A percentile compares a stretch with the other conserved stretches of the same genome.
phyloP scores from a whole-genome alignment of 768 basidiomycete genomes.

The Wakefieldia striispora region DNA sequence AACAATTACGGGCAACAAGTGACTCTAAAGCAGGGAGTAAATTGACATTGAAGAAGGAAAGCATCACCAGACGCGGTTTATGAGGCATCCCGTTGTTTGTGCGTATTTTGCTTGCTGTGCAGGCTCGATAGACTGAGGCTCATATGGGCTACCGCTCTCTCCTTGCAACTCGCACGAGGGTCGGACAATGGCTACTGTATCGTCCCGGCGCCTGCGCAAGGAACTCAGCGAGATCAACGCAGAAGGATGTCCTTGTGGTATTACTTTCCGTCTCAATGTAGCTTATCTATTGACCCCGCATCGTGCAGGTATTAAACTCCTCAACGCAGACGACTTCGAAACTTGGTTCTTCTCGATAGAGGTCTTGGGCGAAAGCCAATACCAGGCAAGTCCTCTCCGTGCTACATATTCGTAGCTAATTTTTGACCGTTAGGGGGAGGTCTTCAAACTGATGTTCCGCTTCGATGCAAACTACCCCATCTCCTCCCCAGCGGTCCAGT shows the following conservation, averaged over 20 bases:
- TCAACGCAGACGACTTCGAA: constrained; percentile 73
- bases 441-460: constrained; percentile 75
- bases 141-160: constrained; percentile 2
- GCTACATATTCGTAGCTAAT: neutral
- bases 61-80: constrained; percentile 9
- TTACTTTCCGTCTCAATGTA: constrained; percentile 6
- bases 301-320: constrained; percentile 62
- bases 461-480: constrained; percentile 85
- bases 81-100: constrained; percentile 37
- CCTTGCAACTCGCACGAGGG: constrained; percentile 13
- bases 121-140: constrained; percentile 9
- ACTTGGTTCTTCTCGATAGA: constrained; percentile 79
- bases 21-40: constrained; percentile 68
- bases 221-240: constrained; percentile 65
- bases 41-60: constrained; percentile 34
- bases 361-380: constrained; percentile 81
- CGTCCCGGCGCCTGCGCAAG: constrained; percentile 63
- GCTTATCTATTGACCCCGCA: constrained; percentile 2
- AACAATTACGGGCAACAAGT: constrained; percentile 48
- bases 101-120: constrained; percentile 29
- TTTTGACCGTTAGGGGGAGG: constrained; percentile 57
- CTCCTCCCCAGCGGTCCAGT: constrained; percentile 83
- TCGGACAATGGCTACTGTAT: constrained; percentile 57
- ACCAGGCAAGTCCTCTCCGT: constrained; percentile 47
- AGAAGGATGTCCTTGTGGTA: constrained; percentile 69